phyloP scores from a whole-genome alignment of 768 basidiomycete species.

The Termitomyces sp. region DNA sequence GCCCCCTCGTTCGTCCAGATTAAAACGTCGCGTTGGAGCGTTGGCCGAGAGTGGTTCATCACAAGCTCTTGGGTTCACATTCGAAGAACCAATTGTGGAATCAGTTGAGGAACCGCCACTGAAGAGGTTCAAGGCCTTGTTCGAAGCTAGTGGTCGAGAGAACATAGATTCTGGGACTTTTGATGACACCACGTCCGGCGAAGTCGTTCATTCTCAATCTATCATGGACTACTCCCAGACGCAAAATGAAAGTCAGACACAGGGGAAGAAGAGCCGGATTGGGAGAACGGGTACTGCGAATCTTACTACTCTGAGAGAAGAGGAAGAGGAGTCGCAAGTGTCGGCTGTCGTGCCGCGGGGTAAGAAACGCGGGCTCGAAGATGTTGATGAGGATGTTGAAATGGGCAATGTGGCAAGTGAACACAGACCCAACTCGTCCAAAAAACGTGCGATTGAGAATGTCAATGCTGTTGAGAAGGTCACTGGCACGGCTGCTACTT shows the following conservation, averaged over 20 bases:
- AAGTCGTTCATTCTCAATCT: constrained; percentile 6
- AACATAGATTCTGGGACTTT: constrained; percentile 12
- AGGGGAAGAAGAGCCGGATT: constrained; percentile 13
- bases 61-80: constrained; percentile 11
- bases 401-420: constrained; percentile 23
- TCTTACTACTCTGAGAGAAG: constrained; percentile 34
- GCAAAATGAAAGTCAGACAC: constrained; percentile 29
- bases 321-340: constrained; percentile 49
- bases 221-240: constrained; percentile 18
- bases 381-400: constrained; percentile 33
- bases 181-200: constrained; percentile 12
- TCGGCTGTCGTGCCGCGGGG: constrained; percentile 17
- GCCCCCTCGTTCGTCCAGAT: constrained; percentile 29
- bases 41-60: constrained; percentile 17
- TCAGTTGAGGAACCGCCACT: constrained; percentile 43
- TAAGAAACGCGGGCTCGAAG: constrained; percentile 34
- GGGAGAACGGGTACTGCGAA: constrained; percentile 5
- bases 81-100: constrained; percentile 18
- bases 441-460: constrained; percentile 39
- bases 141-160: constrained; percentile 58
- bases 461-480: constrained; percentile 19
- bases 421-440: constrained; percentile 22
- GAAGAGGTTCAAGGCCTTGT: constrained; percentile 69
- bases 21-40: constrained; percentile 53
- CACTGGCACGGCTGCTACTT: neutral